phyloP scores from a whole-genome alignment of 371 early-diverging fungal genomes.

The Zychaea mexicana region DNA sequence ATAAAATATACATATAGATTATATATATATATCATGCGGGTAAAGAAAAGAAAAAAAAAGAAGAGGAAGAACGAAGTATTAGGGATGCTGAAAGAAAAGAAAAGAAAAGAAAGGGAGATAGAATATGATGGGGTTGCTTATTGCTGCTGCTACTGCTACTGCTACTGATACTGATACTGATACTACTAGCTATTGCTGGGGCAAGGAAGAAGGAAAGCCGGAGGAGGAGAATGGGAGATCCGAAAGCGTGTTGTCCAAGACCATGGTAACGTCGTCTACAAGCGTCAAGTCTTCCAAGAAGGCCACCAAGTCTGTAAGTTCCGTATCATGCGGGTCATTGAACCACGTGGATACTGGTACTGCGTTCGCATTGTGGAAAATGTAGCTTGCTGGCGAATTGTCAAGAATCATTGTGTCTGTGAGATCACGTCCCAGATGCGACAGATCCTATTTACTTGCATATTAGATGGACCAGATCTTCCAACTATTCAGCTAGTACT shows the following conservation, averaged over 20 bases:
- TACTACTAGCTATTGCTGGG: no score
- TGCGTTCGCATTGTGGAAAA: conserved; percentile 94
- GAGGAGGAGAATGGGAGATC: background rate
- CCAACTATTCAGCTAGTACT: background rate
- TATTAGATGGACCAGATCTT: background rate
- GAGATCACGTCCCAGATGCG: conserved; percentile 82
- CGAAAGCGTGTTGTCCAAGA: conserved; percentile 58
- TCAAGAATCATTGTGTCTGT: conserved; percentile 81
- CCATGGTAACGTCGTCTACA: conserved; percentile 87
- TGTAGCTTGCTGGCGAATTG: conserved; percentile 93
- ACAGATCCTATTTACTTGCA: conserved; percentile 72
- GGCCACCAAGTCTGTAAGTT: conserved; percentile 90
- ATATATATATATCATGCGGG: background rate
- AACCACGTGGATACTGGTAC: conserved; percentile 96
- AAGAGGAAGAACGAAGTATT: background rate
- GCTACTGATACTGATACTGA: no score
- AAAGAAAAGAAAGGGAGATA: background rate
- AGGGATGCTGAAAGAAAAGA: background rate
- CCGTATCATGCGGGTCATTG: conserved; percentile 95
- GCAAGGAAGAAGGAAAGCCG: background rate
- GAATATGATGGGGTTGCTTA: background rate
- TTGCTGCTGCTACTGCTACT: no score
- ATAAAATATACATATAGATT: background rate
- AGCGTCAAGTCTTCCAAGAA: conserved; percentile 88
- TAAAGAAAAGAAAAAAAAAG: background rate